These are phyloP conservation scores for Coleophoma eucalyptorum DNA, from an alignment of 2,329 filamentous ascomycete genomes.

Conservation along the genomic window DNA sequence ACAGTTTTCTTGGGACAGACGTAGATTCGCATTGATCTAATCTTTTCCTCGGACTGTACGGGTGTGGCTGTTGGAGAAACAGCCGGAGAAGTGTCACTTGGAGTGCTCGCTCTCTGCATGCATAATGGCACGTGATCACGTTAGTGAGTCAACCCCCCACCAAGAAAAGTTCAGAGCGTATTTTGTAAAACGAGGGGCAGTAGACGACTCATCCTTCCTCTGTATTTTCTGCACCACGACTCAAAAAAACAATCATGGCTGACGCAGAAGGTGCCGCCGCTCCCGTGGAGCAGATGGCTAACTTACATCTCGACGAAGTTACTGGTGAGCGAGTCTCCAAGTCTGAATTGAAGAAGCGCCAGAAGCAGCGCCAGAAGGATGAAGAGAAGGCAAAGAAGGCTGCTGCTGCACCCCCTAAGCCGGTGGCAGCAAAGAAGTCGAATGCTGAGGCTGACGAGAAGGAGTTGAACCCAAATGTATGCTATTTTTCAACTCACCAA, in stretches of 20 bases:
- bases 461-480: constrained; percentile 71
- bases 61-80: too few species aligned
- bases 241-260: constrained; percentile 21
- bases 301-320: constrained; percentile 80
- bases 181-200: too few species aligned
- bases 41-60: too few species aligned
- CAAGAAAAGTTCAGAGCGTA: constrained; percentile 4
- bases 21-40: too few species aligned
- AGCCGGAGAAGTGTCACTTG: too few species aligned
- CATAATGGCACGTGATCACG: too few species aligned
- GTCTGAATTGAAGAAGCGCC: constrained; percentile 88
- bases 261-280: constrained; percentile 15
- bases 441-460: constrained; percentile 56
- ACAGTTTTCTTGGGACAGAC: too few species aligned
- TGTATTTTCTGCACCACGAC: too few species aligned
- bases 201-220: too few species aligned
- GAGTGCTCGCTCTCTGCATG: not conserved
- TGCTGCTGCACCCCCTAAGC: constrained; percentile 58
- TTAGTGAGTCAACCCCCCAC: constrained; percentile 12
- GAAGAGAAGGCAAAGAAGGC: constrained; percentile 87
- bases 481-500: constrained; percentile 23
- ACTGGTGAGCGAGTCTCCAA: constrained; percentile 87
- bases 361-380: constrained; percentile 86
- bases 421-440: constrained; percentile 54
- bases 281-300: constrained; percentile 20